Base-by-base conservation (phyloP, 2,329 filamentous ascomycete species). In the Fusarium sp. region DNA sequence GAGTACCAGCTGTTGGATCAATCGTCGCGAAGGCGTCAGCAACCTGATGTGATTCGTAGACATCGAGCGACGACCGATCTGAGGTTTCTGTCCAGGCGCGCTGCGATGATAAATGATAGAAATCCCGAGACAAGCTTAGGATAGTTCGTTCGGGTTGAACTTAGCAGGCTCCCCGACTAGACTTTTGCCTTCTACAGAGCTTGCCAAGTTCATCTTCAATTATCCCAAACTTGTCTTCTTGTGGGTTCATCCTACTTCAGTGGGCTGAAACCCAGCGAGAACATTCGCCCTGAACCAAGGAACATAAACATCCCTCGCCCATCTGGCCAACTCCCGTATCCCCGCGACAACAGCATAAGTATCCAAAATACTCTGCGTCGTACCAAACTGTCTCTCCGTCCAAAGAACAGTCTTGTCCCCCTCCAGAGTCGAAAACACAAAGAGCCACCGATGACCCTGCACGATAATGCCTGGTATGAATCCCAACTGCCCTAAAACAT, bases 381-480 rank as follows among this genome's bases (percentile, higher is more conserved):
- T 75, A 2, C 72, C 72, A 57, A 74, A 74, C 27, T 68, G 65
- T 1, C 56, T 64, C 33, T 74, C 66, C 2, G 46, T 65, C 71
- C 72, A 75, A 14, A 75, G 56, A 20, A 67, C 55, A 15, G 67
- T 73, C 62, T 73, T 74, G 11, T 36, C 14, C 0, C 65, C 53
- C 22, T 75, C 63, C 7, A 61, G 36, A 4, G 73, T 75, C 29
- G 74, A 74, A 9, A 73, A 60, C 17, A 76, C 71, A 42, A 75
- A 70, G 10, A 66, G 45, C 73, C 73, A 76, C 2, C 67, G 61
- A 25, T 73, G 67, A 1, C 72, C 73, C 13, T 73, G 64, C 12
- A 75, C 61, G 2, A 75, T 75, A 3, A 75, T 66, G 1, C 68
- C 73, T 2, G 73, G 73, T 41, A 75, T 69, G n/a, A 73, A 75